A percentile compares a stretch with the other conserved stretches of the same genome.
Evolutionary conservation across 352 stramenopile genomes (phyloP).

Genomic region (Phytophthora crassamura): DNA sequence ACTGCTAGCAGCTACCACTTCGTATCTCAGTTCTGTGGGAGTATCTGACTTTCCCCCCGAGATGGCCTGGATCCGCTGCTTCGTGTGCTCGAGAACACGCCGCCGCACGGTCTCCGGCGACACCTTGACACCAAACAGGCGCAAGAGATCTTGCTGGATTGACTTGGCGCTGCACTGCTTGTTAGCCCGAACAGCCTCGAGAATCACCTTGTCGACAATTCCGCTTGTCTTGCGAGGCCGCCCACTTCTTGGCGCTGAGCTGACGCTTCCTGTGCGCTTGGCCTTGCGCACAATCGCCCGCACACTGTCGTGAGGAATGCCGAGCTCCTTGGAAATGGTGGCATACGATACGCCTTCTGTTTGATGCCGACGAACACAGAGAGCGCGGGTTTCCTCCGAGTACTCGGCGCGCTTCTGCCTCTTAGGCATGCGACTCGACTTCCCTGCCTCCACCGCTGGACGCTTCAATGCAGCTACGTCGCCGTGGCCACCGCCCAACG

Average conservation of each 20-base stretch:
- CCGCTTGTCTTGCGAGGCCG: constrained; percentile 71
- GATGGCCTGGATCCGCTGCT: constrained; percentile 34
- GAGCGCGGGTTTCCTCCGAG: constrained; percentile 55
- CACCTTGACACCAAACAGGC: constrained; percentile 65
- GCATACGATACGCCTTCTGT: constrained; percentile 61
- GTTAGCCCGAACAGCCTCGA: constrained; percentile 62
- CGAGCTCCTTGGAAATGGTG: constrained; percentile 57
- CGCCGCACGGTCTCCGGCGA: constrained; percentile 68
- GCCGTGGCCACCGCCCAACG: not conserved
- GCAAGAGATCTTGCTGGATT: constrained; percentile 67
- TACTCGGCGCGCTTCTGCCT: constrained; percentile 64
- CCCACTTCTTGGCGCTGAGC: constrained; percentile 59
- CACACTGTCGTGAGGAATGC: constrained; percentile 65
- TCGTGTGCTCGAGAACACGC: constrained; percentile 62
- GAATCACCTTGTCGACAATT: constrained; percentile 71
- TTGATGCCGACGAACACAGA: constrained; percentile 63
- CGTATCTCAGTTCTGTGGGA: not conserved
- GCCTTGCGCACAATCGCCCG: constrained; percentile 72
- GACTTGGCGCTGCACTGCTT: constrained; percentile 61
- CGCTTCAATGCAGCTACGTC: not conserved
- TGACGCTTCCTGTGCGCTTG: constrained; percentile 63
- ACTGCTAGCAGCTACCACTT: not conserved
- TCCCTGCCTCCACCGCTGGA: not conserved
- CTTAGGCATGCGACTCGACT: not conserved
- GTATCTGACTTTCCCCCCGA: constrained; percentile 12